Base-by-base conservation (phyloP, 2,329 filamentous ascomycete species). In the Colletotrichum spaethianum region DNA sequence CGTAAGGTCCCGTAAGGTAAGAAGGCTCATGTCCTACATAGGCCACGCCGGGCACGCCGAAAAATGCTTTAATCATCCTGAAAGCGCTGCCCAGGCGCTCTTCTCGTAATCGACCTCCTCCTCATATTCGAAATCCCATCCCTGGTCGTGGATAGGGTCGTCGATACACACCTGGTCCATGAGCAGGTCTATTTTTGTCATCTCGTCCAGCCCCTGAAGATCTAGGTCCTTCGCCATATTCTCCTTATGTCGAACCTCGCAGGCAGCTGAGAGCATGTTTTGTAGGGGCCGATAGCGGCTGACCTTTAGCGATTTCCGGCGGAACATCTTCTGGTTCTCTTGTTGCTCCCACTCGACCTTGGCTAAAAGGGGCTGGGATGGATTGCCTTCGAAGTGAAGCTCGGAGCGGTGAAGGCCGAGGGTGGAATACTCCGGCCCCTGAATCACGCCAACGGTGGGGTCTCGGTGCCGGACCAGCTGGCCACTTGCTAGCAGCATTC, bases 401-500 rank as follows among this genome's bases (percentile, higher is more conserved):
- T 90, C 86, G 6, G 71, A 75, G 4, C 85, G 80, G 75, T 84
- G 90, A 2, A 90, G 78, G 1, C 81, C 80, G 0, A 86, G 85
- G 1, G 79, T 74, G 1, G 80, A 72, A 75, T 92, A 92, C 3
- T 80, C 79, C 0, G 86, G 85, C 1, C 90, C 90, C 75, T 92
- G 86, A 2, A 91, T 83, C 6, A 84, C 87, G 36, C 90, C 90
- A 36, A 91, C 79, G 7, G 83, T 83, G 2, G 82, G 86, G 74
- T 89, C 83, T 0, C 79, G 77, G 63, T 85, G 81, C 0, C 86
- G 72, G 1, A 77, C 71, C 0, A 92, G 80, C 69, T 86, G 83
- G 0, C 80, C 76, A 4, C 78, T 78, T 1, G 78, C 74, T 0
- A 92, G 73, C 57, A 82, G 85, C 68, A 75, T 9, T 79, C 79